Base-by-base conservation (phyloP, 768 basidiomycete genomes). In the Mycena belliarum region DNA sequence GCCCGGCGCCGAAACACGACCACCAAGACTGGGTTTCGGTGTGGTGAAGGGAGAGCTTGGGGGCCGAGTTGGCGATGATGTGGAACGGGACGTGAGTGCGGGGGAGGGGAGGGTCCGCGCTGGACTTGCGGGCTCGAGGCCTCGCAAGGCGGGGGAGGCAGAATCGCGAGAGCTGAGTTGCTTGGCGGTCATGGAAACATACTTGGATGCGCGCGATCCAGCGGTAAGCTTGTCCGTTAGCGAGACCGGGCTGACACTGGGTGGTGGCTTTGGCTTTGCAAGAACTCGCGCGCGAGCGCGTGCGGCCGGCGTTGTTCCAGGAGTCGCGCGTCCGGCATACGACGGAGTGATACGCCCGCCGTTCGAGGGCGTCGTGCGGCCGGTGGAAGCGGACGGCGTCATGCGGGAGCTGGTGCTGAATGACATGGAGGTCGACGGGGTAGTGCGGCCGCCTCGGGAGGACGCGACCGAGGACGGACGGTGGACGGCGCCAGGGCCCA, bases 401-500 rank as follows among this genome's bases (percentile, higher is more conserved):
- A 59, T 49, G 18, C 69, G 69, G 25, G 46, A 40, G 37, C 52
- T 63, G 16, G 61, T 58, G 42, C 61, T 58, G 24, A 57, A 60
- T 21, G 58, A 63, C 38, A 61, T 54, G 41, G 60, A 70, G 71
- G 69, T 65, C 6, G 81, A 82, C 4, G 84, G 82, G 0, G 83
- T 85, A 16, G 79, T 73, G 23, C 85, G 82, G 33, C 85, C 85
- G 33, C 76, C 75, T 43, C 84, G 80, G 48, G 85, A 85, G 10
- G 93, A 95, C 4, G 89, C 85, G 32, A 89, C 93, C 3, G 94
- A 95, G 1, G 88, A 76, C 0, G 95, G 90, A 16, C 93, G 82
- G 52, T 66, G 66, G 35, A 75, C 63, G 21, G 81, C 75, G 2
- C 78, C 81, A 14, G 73, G 68, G 16, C 86, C 83, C 20, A 86